Conservation (phyloP, 139 green algal genomes). For the Parachlorella kessleri region DNA sequence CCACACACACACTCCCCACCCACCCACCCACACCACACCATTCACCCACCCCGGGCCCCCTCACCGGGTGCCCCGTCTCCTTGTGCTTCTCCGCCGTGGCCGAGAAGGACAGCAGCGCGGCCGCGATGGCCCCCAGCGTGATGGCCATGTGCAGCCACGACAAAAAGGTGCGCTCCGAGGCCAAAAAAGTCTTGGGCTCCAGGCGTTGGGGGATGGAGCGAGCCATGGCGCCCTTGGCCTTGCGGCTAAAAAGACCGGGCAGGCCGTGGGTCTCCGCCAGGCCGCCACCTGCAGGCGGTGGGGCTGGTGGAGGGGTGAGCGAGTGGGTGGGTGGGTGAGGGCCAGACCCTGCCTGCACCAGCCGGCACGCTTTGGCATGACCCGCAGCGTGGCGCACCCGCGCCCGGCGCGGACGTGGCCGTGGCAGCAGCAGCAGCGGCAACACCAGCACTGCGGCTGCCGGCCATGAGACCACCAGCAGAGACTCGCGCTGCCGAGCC, state of each 20-base stretch:
- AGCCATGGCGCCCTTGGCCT: neutral
- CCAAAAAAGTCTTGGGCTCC: conserved; percentile 97
- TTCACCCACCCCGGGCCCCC: neutral
- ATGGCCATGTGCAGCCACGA: conserved; percentile 96
- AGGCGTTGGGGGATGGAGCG: conserved; percentile 43
- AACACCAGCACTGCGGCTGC: too few species aligned
- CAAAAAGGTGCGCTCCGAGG: conserved; percentile 96
- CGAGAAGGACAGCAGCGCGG: conserved; percentile 81
- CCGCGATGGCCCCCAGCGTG: conserved; percentile 80
- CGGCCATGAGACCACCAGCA: conserved; percentile 10
- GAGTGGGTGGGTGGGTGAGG: too few species aligned
- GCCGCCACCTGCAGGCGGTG: too few species aligned
- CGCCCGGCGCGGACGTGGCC: too few species aligned
- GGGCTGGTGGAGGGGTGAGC: too few species aligned
- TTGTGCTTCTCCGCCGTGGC: conserved; percentile 20
- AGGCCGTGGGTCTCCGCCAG: conserved; percentile 7
- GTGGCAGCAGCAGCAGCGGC: too few species aligned
- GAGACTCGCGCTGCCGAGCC: neutral
- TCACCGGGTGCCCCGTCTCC: conserved; percentile 30
- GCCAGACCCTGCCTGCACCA: too few species aligned
- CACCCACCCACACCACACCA: neutral
- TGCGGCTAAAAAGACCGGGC: neutral
- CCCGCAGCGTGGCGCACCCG: too few species aligned
- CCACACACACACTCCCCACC: neutral
- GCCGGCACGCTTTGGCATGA: too few species aligned